Base-by-base conservation (phyloP, 495 filamentous ascomycete genomes). In the Saxophila tyrrhenica region DNA sequence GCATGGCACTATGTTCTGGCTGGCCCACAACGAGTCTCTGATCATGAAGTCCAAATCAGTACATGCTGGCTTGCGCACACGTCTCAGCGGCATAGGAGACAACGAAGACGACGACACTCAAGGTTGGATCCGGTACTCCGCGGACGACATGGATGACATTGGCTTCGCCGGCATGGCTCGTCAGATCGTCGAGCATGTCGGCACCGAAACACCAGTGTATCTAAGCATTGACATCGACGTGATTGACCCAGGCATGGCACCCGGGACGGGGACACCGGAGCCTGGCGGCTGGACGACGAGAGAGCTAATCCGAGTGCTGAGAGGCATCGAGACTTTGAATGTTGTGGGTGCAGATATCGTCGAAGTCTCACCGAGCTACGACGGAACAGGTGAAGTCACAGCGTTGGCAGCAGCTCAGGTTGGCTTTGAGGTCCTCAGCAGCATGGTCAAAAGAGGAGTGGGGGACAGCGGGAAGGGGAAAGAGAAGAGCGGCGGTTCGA, bases 1-100 rank as follows among this genome's bases (percentile, higher is more conserved):
- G 63, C 87, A 94, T 67, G 87, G 87, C 2, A 82, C 75, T 46
- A 89, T 91, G 79, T 92, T 94, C 74, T 86, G 85, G 79, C 75
- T 88, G 47, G 87, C 87, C 1, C 79, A 78, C 45, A 77, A 79
- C 22, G 87, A 91, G 66, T 84, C 84, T 0, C 67, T 91, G 22
- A 79, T 91, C 43, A 70, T 76, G 32, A 85, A 87, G 59, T 65
- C 68, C 19, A 81, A 76, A 2, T 85, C 79, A 17, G 83, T 87
- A 17, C 87, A 92, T 64, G 87, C 85, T 1, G 86, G 87, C 0
- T 73, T 92, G 39, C 76, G 86, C 22, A 91, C 85, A 0, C 69
- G 86, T 0, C 69, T 92, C 22, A 80, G 79, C 0, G 86, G 85
- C 8, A 70, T 74, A 32, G 81, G 75, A 48, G 79, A 75, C 52